These are phyloP conservation scores for Colletotrichum scovillei DNA, from an alignment of 2,329 filamentous ascomycete genomes.

Conservation along the genomic window DNA sequence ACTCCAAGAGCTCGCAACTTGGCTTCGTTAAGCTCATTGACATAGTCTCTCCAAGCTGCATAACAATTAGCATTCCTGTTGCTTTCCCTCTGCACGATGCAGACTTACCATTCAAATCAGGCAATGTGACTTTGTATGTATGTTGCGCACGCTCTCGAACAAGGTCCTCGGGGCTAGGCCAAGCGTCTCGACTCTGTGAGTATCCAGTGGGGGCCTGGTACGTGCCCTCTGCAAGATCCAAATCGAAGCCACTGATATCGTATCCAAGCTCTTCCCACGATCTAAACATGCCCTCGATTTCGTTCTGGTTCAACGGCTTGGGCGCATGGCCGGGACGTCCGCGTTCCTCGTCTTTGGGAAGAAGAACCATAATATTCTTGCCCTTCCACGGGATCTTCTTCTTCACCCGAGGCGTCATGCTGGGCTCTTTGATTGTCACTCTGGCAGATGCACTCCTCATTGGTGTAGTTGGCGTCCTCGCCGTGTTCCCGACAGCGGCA, in stretches of 20 bases:
- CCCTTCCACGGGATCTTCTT: slow-evolving; percentile 82
- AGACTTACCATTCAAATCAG: slow-evolving; percentile 71
- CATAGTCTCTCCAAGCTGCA: slow-evolving; percentile 79
- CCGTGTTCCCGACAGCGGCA: slow-evolving; percentile 42
- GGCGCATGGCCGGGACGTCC: slow-evolving; percentile 67
- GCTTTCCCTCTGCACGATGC: background rate
- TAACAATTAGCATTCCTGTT: slow-evolving; percentile 34
- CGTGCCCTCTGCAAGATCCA: slow-evolving; percentile 50
- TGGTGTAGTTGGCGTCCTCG: slow-evolving; percentile 47
- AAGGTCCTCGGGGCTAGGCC: slow-evolving; percentile 73
- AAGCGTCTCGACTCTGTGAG: slow-evolving; percentile 75
- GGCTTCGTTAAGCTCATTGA: slow-evolving; percentile 85
- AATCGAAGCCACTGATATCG: slow-evolving; percentile 74
- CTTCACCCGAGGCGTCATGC: slow-evolving; percentile 67
- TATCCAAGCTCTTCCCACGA: slow-evolving; percentile 79
- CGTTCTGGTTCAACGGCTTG: slow-evolving; percentile 64
- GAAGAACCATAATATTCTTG: slow-evolving; percentile 77
- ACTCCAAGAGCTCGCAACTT: slow-evolving; percentile 94
- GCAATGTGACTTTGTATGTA: slow-evolving; percentile 73
- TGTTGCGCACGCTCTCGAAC: slow-evolving; percentile 63
- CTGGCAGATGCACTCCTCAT: slow-evolving; percentile 47
- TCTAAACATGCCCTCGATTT: slow-evolving; percentile 71
- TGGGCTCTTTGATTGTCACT: slow-evolving; percentile 49
- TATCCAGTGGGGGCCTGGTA: slow-evolving; percentile 48
- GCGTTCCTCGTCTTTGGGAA: slow-evolving; percentile 76